A percentile compares a stretch with the other conserved stretches of the same genome.
phyloP scores from a whole-genome alignment of 2,329 filamentous ascomycete species.

The Ophiosphaerella korrae region DNA sequence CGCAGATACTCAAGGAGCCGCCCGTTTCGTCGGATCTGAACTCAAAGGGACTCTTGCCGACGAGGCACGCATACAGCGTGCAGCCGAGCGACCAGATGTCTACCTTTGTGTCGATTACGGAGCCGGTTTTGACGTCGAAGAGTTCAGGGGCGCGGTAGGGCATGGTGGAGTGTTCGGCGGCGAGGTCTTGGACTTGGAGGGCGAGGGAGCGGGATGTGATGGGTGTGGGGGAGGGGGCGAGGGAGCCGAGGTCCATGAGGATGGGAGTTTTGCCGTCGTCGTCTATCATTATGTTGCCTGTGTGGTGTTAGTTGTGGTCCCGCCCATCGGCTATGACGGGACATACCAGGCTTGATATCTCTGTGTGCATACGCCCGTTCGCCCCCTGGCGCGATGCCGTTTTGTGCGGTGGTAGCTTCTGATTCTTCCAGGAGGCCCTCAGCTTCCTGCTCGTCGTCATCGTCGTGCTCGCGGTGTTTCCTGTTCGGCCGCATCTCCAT shows the following conservation, averaged over 20 bases:
- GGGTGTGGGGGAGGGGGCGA: conserved; percentile 83
- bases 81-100: conserved; percentile 98
- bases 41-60: conserved; percentile 97
- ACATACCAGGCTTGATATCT: conserved; percentile 92
- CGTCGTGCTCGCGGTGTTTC: conserved; percentile 53
- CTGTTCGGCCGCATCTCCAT: conserved; percentile 51
- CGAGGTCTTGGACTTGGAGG: conserved; percentile 89
- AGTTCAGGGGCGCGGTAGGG: conserved; percentile 96
- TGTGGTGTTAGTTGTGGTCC: conserved; percentile 11
- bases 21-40: conserved; percentile 95
- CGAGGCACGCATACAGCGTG: conserved; percentile 95
- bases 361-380: conserved; percentile 86
- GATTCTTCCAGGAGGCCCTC: conserved; percentile 82
- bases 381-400: conserved; percentile 70
- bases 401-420: conserved; percentile 70
- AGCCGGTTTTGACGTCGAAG: conserved; percentile 95
- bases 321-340: neutral
- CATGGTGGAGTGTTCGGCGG: conserved; percentile 97
- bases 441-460: conserved; percentile 75
- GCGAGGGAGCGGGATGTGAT: conserved; percentile 91
- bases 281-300: conserved; percentile 96
- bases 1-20: conserved; percentile 88
- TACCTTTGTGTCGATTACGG: conserved; percentile 90
- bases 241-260: conserved; percentile 94
- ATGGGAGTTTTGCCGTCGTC: conserved; percentile 88